Evolutionary conservation across 495 filamentous ascomycete species (phyloP), one percentile per base, ranked within the genome.

Genomic region (Neurospora africana): DNA sequence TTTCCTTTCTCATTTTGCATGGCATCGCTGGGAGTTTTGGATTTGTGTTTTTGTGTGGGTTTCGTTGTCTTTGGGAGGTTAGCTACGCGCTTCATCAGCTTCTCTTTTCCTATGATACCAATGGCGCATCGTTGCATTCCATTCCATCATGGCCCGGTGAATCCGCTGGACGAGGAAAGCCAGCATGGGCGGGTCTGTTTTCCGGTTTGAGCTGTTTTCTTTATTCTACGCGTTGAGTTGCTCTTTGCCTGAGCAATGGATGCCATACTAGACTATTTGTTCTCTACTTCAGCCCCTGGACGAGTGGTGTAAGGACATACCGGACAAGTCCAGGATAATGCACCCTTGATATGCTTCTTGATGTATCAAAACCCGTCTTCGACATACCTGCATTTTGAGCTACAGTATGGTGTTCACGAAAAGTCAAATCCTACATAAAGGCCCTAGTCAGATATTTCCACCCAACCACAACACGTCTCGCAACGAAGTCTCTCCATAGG

Each of bases 11-110:
- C 27, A 15, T 44, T 73, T 73, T 68, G 27, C 27, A 70, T 67
- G 37, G 37, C 73, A 75, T 75, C 38, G 68, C 47, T 67, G 72
- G 75, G 75, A 72, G 70, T 75, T 75, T 71, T 39, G 71, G 74
- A 68, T 68, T 37, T 70, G 53, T n/a, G 68, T 68, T 68, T 35
- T 10, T 53, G 21, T 53, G 53, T 61, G 30, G 23, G 21, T 58
- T 30, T 58, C 19, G 68, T 30, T 30, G n/a, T 40, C 71, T 61
- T 72, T 40, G 23, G 53, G 27, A 33, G 53, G 53, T 5, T 61
- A 61, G 53, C 53, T 61, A 15, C 6, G 53, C 53, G 53, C 27
- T 61, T 30, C 53, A 17, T 61, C 15, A 61, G 53, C 23, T 30
- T 61, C 23, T 61, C 47, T 61, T 61, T 30, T 61, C 53, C 23